Conservation (phyloP, 2,329 filamentous ascomycete species). For the Colletotrichum costaricense region DNA sequence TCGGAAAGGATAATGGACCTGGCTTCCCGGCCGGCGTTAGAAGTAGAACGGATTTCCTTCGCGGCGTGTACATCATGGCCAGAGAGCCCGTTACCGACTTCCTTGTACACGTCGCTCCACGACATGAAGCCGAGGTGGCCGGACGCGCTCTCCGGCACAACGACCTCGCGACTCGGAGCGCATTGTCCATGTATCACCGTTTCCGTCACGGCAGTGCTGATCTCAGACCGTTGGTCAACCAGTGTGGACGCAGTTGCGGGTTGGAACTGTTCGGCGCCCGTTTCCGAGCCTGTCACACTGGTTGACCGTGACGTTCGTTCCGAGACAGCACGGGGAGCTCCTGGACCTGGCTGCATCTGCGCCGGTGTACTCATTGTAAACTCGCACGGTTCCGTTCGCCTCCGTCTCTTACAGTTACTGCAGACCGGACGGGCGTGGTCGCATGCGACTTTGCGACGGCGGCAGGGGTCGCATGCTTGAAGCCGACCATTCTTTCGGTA, state of each 20-base stretch:
- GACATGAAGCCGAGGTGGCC: conserved; percentile 59
- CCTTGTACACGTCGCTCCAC: conserved; percentile 54
- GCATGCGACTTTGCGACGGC: conserved; percentile 55
- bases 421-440: conserved; percentile 54
- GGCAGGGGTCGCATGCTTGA: conserved; percentile 49
- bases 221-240: not conserved
- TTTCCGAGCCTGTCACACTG: not conserved
- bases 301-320: not conserved
- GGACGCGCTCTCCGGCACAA: conserved; percentile 19
- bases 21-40: conserved; percentile 45
- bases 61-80: not conserved
- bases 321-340: not conserved
- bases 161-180: not conserved
- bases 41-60: conserved; percentile 14
- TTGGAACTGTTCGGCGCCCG: not conserved
- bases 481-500: conserved; percentile 32
- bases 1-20: not conserved
- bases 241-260: not conserved
- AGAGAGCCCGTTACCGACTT: conserved; percentile 52
- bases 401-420: conserved; percentile 49
- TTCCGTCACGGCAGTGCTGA: not conserved
- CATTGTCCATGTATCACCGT: not conserved
- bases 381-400: conserved; percentile 46
- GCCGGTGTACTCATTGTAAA: conserved; percentile 41
- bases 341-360: not conserved